Evolutionary conservation across 176 grass and related monocot species (phyloP), one percentile per base, ranked within the genome.

Genomic region (Carex kokanica): DNA sequence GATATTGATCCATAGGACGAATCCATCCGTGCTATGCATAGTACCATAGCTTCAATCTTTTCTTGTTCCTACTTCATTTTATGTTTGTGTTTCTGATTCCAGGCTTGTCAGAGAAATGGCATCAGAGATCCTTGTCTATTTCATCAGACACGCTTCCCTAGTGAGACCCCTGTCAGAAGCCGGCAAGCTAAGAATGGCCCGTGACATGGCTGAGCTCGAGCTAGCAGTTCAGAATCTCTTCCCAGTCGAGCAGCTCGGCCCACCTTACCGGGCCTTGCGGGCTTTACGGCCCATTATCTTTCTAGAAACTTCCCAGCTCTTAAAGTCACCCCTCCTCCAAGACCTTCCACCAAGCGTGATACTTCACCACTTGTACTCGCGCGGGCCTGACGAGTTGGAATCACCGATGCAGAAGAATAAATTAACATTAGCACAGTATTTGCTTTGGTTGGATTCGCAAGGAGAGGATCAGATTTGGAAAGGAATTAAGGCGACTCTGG

Each of bases 191-290:
- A 91, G 93, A 87, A 90, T 99, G 89, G 89, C 97, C n/a, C 90
- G 91, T 78, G 97, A 99, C 85, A 99, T 99, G 93, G 97, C 93
- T 0, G 97, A 99, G 85, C 78, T 99, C 34, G 97, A 99, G 81
- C 90, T 95, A 2, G 89, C 97, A 0, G 70, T 99, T 80, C 97
- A 99, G 88, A 99, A 99, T 78, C 86, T 99, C 36, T 99, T 96
- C 86, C 97, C 97, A 82, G 97, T 99, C 17, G 93, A 99, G 83
- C 93, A 99, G 89, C 88, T 99, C 15, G 97, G 97, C 15, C 83
- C 93, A 21, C 97, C 93, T 83, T 96, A 99, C 81, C 68, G 91
- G 24, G 97, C 93, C 11, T 67, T 96, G 38, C 89, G 96, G 47
- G 93, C 96, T 21, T 93, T 99, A 86, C 89, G 96, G 2, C 96